These are phyloP conservation scores for Coix lacrymajobi DNA, from an alignment of 176 grass and related monocot genomes.

Conservation along the genomic window DNA sequence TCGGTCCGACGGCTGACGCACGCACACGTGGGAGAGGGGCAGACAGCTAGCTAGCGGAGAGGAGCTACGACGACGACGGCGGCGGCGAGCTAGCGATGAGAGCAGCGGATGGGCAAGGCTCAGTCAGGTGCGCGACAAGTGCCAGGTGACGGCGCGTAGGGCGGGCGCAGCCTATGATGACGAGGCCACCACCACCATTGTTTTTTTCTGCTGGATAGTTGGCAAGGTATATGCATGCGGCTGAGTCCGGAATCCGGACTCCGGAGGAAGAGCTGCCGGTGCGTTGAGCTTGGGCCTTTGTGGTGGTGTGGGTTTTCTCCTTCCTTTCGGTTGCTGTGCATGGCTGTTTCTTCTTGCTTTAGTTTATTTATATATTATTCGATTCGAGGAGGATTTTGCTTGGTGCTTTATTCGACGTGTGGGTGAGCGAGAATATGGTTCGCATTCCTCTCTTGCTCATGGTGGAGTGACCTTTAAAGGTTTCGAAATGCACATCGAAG, in stretches of 20 bases:
- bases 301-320: background rate
- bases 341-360: slow-evolving; percentile 23
- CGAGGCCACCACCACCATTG: too few relatives aligned
- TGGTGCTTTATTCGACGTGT: slow-evolving; percentile 21
- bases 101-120: background rate
- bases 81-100: too few relatives aligned
- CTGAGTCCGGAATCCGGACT: too few relatives aligned
- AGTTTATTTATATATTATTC: too few relatives aligned
- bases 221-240: too few relatives aligned
- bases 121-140: background rate
- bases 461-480: background rate
- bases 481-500: background rate
- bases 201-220: background rate
- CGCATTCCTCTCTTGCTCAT: background rate
- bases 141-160: background rate
- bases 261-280: too few relatives aligned
- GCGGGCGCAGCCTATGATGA: too few relatives aligned
- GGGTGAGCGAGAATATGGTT: slow-evolving; percentile 28
- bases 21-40: background rate
- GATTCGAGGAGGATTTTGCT: background rate
- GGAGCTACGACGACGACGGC: background rate
- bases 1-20: too few relatives aligned
- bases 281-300: too few relatives aligned
- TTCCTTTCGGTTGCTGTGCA: background rate
- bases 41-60: too few relatives aligned